Percentiles rank a stretch among this genome's conserved stretches.
These are phyloP conservation scores for Asterionellopsis glacialis DNA, from an alignment of 108 stramenopile genomes.

Conservation along the genomic window DNA sequence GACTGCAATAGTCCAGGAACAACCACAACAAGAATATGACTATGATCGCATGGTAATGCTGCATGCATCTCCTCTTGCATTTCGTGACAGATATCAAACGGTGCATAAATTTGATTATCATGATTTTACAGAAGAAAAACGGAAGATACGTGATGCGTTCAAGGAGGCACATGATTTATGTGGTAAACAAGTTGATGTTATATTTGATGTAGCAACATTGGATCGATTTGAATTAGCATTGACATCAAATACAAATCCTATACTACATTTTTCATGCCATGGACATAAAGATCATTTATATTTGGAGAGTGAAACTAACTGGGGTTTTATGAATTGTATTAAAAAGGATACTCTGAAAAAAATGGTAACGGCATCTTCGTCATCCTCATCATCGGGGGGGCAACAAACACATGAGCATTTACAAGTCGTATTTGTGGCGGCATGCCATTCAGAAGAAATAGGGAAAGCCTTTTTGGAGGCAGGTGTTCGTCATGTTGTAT, in stretches of 20 bases:
- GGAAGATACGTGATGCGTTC: conserved; percentile 6
- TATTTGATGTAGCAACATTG: conserved; percentile 55
- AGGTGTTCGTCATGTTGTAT: conserved; percentile 86
- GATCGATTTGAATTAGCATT: conserved; percentile 32
- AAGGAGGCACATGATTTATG: conserved; percentile 3
- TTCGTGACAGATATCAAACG: conserved; percentile 16
- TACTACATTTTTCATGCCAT: conserved; percentile 53
- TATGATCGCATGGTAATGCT: conserved; percentile 21
- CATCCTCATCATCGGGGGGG: background rate
- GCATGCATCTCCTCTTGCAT: conserved; percentile 33
- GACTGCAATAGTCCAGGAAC: no score
- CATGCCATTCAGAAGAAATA: conserved; percentile 62
- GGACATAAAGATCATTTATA: conserved; percentile 50
- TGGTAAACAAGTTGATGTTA: conserved; percentile 12
- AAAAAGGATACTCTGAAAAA: conserved; percentile 21
- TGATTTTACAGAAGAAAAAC: conserved; percentile 16
- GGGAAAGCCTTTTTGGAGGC: conserved; percentile 82
- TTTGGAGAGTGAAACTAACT: conserved; percentile 60
- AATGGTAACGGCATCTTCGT: conserved; percentile 20
- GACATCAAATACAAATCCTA: conserved; percentile 17
- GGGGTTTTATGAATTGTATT: conserved; percentile 32
- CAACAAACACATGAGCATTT: conserved; percentile 10
- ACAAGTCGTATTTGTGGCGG: conserved; percentile 78
- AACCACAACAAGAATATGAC: background rate
- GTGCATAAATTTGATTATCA: conserved; percentile 20